A percentile compares a stretch with the other conserved stretches of the same genome.
Conservation (phyloP, 441 rosid species). For the Breynia disticha region DNA sequence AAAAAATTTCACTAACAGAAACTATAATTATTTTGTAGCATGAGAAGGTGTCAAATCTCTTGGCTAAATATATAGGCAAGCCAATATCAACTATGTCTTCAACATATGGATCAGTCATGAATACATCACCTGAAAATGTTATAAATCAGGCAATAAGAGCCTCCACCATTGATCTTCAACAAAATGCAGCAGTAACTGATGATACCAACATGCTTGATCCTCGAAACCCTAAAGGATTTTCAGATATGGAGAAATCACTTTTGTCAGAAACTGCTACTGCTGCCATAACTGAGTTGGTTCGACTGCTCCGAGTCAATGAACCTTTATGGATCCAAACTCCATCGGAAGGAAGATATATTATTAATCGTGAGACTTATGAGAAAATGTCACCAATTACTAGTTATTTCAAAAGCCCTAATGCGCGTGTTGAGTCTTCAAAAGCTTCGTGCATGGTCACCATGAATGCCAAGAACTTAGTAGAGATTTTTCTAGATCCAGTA, state of each 20-base stretch:
- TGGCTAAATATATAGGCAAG: constrained; percentile 32
- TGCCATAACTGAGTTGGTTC: constrained; percentile 47
- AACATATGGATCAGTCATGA: constrained; percentile 5
- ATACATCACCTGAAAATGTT: background rate
- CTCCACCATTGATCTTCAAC: constrained; percentile 11
- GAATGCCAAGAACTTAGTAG: constrained; percentile 28
- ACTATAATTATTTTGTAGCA: constrained; percentile 24
- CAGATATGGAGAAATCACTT: constrained; percentile 26
- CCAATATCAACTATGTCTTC: constrained; percentile 17
- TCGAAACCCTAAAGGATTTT: constrained; percentile 6
- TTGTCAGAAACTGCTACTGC: constrained; percentile 31
- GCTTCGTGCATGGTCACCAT: constrained; percentile 28
- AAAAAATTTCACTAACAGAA: too few species aligned
- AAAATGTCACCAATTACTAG: constrained; percentile 21
- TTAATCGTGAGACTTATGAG: constrained; percentile 36
- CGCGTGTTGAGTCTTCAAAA: constrained; percentile 52
- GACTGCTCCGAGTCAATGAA: constrained; percentile 29
- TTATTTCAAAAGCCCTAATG: constrained; percentile 25
- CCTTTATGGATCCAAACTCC: constrained; percentile 44
- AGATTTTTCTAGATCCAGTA: constrained; percentile 45
- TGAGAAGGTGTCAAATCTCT: constrained; percentile 20
- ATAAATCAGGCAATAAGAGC: constrained; percentile 2
- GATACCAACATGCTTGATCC: background rate
- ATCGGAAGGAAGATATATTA: constrained; percentile 22
- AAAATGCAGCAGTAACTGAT: background rate